Conservation (phyloP, 1,284 basidiomycete species). For the Ganoderma lingzhi region DNA sequence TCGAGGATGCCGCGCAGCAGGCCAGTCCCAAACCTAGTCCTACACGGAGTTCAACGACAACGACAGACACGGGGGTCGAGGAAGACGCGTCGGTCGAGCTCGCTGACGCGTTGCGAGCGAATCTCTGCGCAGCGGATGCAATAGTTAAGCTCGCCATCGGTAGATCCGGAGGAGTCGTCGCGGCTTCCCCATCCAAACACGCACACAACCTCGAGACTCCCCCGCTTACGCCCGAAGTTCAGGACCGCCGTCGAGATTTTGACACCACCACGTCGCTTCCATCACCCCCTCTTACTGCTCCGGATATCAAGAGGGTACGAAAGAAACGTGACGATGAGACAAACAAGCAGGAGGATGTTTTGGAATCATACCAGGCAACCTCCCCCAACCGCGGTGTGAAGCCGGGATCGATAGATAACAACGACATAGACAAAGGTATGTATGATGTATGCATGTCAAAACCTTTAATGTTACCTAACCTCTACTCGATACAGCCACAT, state of each 20-base stretch:
- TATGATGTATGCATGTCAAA: background rate
- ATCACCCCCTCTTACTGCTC: constrained; percentile 26
- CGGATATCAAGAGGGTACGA: constrained; percentile 7
- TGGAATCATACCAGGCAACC: background rate
- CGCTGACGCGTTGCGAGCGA: background rate
- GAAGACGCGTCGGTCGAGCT: too few relatives aligned
- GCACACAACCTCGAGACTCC: background rate
- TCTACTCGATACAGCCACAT: background rate
- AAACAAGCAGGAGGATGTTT: background rate
- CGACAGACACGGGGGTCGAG: background rate
- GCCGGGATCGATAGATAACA: too few relatives aligned
- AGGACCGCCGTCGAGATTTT: background rate
- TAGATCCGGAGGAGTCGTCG: too few relatives aligned
- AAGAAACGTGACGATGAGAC: background rate
- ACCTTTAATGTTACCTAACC: background rate
- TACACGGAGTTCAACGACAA: background rate
- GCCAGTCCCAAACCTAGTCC: background rate
- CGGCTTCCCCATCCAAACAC: background rate
- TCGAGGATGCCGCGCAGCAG: background rate
- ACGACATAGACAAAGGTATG: background rate
- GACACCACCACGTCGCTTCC: constrained; percentile 20
- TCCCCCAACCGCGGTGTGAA: background rate
- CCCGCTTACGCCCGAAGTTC: constrained; percentile 17
- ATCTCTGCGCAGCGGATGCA: too few relatives aligned
- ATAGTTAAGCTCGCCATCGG: background rate